phyloP scores from a whole-genome alignment of 148 eudicot genomes.

The Chenopodium berlandieri region DNA sequence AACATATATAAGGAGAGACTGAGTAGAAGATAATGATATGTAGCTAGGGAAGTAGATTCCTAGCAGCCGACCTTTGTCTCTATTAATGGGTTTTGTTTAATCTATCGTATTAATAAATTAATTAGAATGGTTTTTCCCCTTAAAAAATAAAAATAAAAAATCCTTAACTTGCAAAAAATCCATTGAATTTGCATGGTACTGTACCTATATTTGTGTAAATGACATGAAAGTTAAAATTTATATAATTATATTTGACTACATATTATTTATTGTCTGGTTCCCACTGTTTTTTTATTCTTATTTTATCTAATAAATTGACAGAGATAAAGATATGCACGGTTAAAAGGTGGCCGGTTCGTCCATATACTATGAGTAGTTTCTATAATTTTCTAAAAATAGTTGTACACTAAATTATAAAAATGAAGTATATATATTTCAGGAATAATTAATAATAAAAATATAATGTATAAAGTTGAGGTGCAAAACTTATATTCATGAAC shows the following conservation, averaged over 20 bases:
- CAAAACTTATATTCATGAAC: not conserved
- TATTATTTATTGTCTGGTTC: constrained; percentile 21
- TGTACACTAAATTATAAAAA: not conserved
- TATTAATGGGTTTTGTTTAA: constrained; percentile 3
- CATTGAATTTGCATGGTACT: constrained; percentile 35
- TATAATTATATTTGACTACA: not conserved
- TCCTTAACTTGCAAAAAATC: not conserved
- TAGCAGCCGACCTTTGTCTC: constrained; percentile 25
- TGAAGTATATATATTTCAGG: not conserved
- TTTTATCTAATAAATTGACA: not conserved
- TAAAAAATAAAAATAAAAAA: not conserved
- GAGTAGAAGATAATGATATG: not conserved
- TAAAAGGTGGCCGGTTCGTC: constrained; percentile 36
- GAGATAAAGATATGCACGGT: constrained; percentile 15
- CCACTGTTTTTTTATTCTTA: constrained; percentile 10
- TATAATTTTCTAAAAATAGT: not conserved
- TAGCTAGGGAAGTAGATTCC: constrained; percentile 21
- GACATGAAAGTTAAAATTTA: constrained; percentile 11
- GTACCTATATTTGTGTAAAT: constrained; percentile 10
- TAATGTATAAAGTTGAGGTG: not conserved
- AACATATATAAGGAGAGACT: constrained; percentile 21
- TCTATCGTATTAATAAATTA: not conserved
- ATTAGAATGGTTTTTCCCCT: constrained; percentile 12
- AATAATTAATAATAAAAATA: too few relatives aligned
- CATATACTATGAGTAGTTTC: constrained; percentile 2